Conservation (phyloP, 2,329 filamentous ascomycete species). For the Apiospora malaysiana region DNA sequence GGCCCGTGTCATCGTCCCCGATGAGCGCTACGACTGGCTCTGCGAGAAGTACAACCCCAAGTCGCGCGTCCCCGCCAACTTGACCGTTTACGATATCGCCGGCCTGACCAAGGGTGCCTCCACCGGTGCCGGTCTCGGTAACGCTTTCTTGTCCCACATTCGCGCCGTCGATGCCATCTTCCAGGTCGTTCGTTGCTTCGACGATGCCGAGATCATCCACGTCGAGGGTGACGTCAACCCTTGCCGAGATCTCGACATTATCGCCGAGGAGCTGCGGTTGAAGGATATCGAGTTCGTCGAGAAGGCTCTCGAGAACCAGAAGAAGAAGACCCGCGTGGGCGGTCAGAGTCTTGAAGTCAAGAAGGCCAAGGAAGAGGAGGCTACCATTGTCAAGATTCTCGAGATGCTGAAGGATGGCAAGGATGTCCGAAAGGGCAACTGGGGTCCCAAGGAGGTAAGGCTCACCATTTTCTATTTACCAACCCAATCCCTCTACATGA, state of each 20-base stretch:
- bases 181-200: slow-evolving; percentile 95
- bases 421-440: slow-evolving; percentile 89
- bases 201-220: slow-evolving; percentile 99
- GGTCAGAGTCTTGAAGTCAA: slow-evolving; percentile 97
- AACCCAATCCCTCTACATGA: slow-evolving; percentile 62
- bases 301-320: slow-evolving; percentile 89
- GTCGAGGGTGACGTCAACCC: slow-evolving; percentile 99
- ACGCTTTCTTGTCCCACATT: slow-evolving; percentile 98
- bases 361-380: slow-evolving; percentile 94
- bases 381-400: slow-evolving; percentile 89
- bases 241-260: slow-evolving; percentile 91
- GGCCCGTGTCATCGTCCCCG: slow-evolving; percentile 94
- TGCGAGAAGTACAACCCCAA: slow-evolving; percentile 97
- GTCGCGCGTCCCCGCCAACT: slow-evolving; percentile 92
- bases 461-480: slow-evolving; percentile 30
- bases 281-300: slow-evolving; percentile 99
- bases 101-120: slow-evolving; percentile 95
- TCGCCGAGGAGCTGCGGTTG: slow-evolving; percentile 92
- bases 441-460: slow-evolving; percentile 94
- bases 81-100: slow-evolving; percentile 98
- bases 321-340: slow-evolving; percentile 93
- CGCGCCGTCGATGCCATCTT: slow-evolving; percentile 98
- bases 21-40: slow-evolving; percentile 95
- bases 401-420: slow-evolving; percentile 85
- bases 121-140: slow-evolving; percentile 95